Evolutionary conservation across 2,329 filamentous ascomycete species (phyloP).

Genomic region (Zymoseptoria ardabiliae): DNA sequence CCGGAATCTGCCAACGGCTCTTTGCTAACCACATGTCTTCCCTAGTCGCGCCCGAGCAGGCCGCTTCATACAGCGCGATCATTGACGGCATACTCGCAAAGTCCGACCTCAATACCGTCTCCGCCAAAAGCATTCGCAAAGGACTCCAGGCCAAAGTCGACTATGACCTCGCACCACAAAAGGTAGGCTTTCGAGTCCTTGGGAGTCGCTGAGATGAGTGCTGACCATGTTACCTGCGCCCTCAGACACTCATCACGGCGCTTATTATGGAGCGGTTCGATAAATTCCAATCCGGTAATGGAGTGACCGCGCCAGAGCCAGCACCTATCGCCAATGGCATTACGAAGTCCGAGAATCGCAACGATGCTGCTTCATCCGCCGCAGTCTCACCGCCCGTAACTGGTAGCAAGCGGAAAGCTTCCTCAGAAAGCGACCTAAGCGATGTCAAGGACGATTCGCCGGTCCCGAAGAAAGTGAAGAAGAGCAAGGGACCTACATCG

Average conservation of each 20-base stretch:
- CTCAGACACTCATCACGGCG: conserved; percentile 37
- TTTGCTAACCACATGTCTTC: not conserved
- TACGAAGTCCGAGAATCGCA: conserved; percentile 14
- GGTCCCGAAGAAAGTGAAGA: conserved; percentile 30
- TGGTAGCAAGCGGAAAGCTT: conserved; percentile 36
- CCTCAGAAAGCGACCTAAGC: conserved; percentile 30
- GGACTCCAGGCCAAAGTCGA: conserved; percentile 53
- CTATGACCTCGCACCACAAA: conserved; percentile 55
- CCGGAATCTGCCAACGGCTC: not conserved
- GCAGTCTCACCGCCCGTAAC: conserved; percentile 15
- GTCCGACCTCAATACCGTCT: conserved; percentile 57
- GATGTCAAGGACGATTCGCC: conserved; percentile 35
- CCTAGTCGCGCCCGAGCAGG: conserved; percentile 26
- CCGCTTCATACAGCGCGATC: conserved; percentile 43
- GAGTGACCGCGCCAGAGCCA: conserved; percentile 26
- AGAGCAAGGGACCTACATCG: conserved; percentile 55
- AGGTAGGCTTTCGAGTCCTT: conserved; percentile 38
- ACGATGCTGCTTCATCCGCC: conserved; percentile 7
- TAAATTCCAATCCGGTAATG: conserved; percentile 32
- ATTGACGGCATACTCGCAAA: conserved; percentile 56
- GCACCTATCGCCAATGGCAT: conserved; percentile 33
- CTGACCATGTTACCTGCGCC: conserved; percentile 6
- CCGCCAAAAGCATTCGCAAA: conserved; percentile 58
- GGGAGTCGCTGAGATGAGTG: not conserved
- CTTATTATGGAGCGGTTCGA: conserved; percentile 46